Conservation (phyloP, 306 rosid genomes). For the Argentina anserina region DNA sequence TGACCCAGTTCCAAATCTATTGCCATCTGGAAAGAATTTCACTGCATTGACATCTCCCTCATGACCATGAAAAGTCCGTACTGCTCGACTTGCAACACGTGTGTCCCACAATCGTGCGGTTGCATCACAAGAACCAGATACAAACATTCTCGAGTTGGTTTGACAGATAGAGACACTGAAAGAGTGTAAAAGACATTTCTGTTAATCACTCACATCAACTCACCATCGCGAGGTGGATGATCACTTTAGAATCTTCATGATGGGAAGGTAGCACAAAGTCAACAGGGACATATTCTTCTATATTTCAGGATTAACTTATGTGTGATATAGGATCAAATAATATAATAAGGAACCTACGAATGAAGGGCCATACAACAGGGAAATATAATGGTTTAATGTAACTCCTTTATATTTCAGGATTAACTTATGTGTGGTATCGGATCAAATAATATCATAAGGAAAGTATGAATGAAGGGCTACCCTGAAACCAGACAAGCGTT, state of each 20-base stretch:
- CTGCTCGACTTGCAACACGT: conserved; percentile 98
- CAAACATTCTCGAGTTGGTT: conserved; percentile 71
- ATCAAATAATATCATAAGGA: background rate
- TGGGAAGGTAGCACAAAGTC: background rate
- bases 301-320: background rate
- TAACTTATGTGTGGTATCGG: background rate
- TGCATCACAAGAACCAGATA: conserved; percentile 94
- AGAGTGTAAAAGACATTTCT: conserved; percentile 13
- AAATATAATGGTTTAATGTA: too few relatives aligned
- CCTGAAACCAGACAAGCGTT: conserved; percentile 11
- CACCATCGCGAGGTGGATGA: background rate
- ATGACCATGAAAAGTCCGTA: conserved; percentile 81
- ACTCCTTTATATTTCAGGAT: background rate
- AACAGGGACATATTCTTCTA: background rate
- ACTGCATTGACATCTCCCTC: conserved; percentile 82
- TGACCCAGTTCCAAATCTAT: conserved; percentile 98
- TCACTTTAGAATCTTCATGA: background rate
- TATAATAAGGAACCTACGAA: too few relatives aligned
- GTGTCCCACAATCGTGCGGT: conserved; percentile 98
- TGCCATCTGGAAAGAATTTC: conserved; percentile 93
- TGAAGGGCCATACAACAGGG: too few relatives aligned
- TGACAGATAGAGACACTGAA: conserved; percentile 84
- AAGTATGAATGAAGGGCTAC: background rate
- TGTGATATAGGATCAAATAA: too few relatives aligned
- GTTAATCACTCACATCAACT: conserved; percentile 3